Evolutionary conservation across 140 eudicot genomes (phyloP).

Genomic region (Senecio squalidus): DNA sequence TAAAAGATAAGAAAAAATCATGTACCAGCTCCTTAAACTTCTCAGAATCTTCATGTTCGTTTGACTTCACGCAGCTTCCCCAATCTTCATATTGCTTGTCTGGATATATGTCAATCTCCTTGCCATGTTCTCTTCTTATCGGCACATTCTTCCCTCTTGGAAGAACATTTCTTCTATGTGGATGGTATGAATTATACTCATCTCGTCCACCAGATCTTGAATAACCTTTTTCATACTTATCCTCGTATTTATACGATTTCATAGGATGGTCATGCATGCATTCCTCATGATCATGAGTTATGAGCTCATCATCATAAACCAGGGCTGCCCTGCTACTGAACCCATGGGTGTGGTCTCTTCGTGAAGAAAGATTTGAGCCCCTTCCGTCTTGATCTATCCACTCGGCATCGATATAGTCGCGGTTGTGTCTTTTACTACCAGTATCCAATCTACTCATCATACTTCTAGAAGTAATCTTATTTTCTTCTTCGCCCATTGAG

Average conservation of each 20-base stretch:
- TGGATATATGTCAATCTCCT: constrained; percentile 28
- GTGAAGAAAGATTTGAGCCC: constrained; percentile 23
- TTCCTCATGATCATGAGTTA: constrained; percentile 30
- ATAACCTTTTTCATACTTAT: constrained; percentile 32
- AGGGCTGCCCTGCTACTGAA: constrained; percentile 17
- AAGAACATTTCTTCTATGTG: constrained; percentile 23
- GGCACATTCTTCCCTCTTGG: constrained; percentile 36
- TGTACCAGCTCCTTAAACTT: constrained; percentile 45
- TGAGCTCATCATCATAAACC: constrained; percentile 22
- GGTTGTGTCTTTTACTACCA: constrained; percentile 25
- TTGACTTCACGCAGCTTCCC: too few relatives aligned
- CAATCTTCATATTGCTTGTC: constrained; percentile 24
- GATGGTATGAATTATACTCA: constrained; percentile 22
- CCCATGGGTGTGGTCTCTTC: constrained; percentile 20
- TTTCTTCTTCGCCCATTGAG: constrained; percentile 31
- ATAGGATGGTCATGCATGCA: constrained; percentile 21
- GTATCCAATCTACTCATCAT: constrained; percentile 29
- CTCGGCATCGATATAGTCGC: constrained; percentile 28
- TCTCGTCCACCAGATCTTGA: constrained; percentile 25
- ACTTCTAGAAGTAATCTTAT: constrained; percentile 26
- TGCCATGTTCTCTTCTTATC: constrained; percentile 34
- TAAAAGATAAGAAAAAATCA: constrained; percentile 36
- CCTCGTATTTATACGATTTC: constrained; percentile 30
- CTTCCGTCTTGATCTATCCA: constrained; percentile 30
- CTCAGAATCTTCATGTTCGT: constrained; percentile 38